phyloP scores from a whole-genome alignment of 139 green algal species.

The Zygnema cylindricum region DNA sequence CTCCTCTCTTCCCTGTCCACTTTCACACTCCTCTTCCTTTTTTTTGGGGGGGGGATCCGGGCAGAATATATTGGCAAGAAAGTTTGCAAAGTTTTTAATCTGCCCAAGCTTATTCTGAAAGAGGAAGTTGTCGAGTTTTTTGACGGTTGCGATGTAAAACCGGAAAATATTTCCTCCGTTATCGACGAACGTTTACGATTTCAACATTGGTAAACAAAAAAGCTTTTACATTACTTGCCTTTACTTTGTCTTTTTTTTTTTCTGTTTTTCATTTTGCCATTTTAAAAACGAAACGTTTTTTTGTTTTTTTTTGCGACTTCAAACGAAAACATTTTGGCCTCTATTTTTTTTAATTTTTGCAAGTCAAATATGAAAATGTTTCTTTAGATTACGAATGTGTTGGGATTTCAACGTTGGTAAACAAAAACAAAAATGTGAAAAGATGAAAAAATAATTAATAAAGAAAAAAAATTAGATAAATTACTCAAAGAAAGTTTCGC shows the following conservation, averaged over 20 bases:
- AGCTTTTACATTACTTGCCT: background rate
- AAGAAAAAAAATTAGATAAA: background rate
- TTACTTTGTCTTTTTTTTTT: background rate
- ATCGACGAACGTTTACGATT: background rate
- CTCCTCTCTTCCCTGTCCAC: background rate
- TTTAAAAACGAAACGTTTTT: too few species aligned
- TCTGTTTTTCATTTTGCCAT: background rate
- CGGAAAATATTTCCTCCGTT: background rate
- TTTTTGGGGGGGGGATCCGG: constrained; percentile 2
- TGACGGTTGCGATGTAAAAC: background rate
- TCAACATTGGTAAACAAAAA: background rate
- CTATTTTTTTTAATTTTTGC: too few species aligned
- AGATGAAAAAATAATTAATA: background rate
- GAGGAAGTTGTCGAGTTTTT: constrained; percentile 5
- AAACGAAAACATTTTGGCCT: too few species aligned
- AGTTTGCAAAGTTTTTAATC: background rate
- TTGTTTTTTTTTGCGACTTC: too few species aligned
- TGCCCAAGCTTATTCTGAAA: background rate
- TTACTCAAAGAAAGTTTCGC: too few species aligned
- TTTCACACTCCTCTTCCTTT: background rate
- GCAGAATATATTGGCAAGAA: constrained; percentile 1
- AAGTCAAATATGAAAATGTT: too few species aligned
- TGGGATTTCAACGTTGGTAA: too few species aligned
- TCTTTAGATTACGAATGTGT: too few species aligned
- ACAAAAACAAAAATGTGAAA: too few species aligned